These are phyloP conservation scores for Komagataella mondaviorum DNA, from an alignment of 805 yeast genomes.

Conservation along the genomic window DNA sequence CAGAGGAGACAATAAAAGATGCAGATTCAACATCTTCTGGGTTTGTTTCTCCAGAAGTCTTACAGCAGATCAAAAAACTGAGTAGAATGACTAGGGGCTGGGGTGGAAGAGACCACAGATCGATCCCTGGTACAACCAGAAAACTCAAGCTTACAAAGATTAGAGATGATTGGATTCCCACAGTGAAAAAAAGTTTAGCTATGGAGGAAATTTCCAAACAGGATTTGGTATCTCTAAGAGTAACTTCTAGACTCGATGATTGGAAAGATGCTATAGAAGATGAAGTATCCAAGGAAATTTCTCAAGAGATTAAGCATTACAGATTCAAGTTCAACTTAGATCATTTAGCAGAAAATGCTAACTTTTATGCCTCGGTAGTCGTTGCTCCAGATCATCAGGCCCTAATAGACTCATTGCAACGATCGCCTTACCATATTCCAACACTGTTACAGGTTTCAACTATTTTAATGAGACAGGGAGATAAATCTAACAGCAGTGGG, in stretches of 20 bases:
- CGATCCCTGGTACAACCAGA: slow-evolving; percentile 63
- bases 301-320: slow-evolving; percentile 42
- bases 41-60: slow-evolving; percentile 53
- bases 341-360: slow-evolving; percentile 23
- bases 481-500: slow-evolving; percentile 58
- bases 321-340: slow-evolving; percentile 26
- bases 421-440: slow-evolving; percentile 62
- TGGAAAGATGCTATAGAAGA: slow-evolving; percentile 36
- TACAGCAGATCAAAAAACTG: slow-evolving; percentile 47
- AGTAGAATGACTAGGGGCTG: slow-evolving; percentile 59
- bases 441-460: slow-evolving; percentile 70
- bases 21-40: slow-evolving; percentile 66
- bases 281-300: slow-evolving; percentile 21
- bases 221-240: background rate
- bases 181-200: slow-evolving; percentile 40
- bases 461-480: slow-evolving; percentile 66
- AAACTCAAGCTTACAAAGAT: slow-evolving; percentile 58
- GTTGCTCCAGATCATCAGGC: slow-evolving; percentile 73
- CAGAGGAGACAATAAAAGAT: slow-evolving; percentile 56
- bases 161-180: slow-evolving; percentile 73
- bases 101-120: slow-evolving; percentile 68
- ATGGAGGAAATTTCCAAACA: slow-evolving; percentile 45
- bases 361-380: slow-evolving; percentile 51
- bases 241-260: slow-evolving; percentile 15
- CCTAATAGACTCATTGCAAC: slow-evolving; percentile 41